Conservation (phyloP, 2,329 filamentous ascomycete species). For the Chrysoporthe puriensis region DNA sequence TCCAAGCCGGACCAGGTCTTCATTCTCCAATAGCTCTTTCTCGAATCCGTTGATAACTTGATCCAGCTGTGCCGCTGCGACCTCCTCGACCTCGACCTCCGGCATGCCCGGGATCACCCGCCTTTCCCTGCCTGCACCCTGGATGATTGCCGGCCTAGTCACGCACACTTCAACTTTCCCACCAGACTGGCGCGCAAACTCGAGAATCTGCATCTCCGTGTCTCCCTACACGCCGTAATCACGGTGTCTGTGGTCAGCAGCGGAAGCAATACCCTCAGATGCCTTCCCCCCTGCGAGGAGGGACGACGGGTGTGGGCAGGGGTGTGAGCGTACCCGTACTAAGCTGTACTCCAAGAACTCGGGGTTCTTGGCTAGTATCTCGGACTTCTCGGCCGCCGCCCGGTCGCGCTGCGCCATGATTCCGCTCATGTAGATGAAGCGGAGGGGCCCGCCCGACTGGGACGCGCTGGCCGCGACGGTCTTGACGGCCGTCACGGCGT, state of each 20-base stretch:
- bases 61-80: constrained; percentile 48
- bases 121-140: neutral
- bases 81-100: constrained; percentile 40
- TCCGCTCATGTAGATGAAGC: constrained; percentile 41
- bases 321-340: constrained; percentile 48
- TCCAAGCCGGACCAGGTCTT: constrained; percentile 47
- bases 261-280: neutral
- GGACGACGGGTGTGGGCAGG: neutral
- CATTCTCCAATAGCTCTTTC: constrained; percentile 49
- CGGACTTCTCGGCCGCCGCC: constrained; percentile 42
- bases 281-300: neutral
- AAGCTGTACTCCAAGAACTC: constrained; percentile 42
- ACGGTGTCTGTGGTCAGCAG: neutral
- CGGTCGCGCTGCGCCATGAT: constrained; percentile 47
- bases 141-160: constrained; percentile 49
- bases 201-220: constrained; percentile 48
- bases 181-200: constrained; percentile 43
- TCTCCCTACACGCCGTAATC: constrained; percentile 44
- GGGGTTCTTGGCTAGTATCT: constrained; percentile 33
- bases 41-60: constrained; percentile 50
- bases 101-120: constrained; percentile 39
- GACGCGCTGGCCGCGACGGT: constrained; percentile 30
- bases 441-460: constrained; percentile 36
- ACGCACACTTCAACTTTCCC: constrained; percentile 43
- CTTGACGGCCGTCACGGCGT: constrained; percentile 32